A percentile compares a stretch with the other conserved stretches of the same genome.
Evolutionary conservation across 2,329 filamentous ascomycete genomes (phyloP).

Genomic region (Phyllosticta citribraziliensis): DNA sequence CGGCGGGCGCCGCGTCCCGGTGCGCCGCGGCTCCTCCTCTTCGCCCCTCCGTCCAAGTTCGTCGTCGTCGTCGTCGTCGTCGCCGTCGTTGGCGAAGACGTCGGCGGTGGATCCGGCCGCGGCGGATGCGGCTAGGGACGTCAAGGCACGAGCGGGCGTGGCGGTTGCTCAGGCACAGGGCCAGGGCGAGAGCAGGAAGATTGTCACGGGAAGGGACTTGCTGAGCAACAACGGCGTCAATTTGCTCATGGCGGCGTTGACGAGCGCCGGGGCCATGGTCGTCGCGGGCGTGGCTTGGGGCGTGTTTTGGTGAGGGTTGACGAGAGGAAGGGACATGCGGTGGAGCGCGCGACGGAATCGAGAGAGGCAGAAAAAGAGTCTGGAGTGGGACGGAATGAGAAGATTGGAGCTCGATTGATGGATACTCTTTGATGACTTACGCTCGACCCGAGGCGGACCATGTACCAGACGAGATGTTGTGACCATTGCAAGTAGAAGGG

Average conservation of each 20-base stretch:
- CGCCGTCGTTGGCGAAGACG: conserved; percentile 11
- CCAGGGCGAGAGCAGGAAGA: conserved; percentile 40
- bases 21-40: conserved; percentile 19
- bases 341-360: too few relatives aligned
- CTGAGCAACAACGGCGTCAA: conserved; percentile 97
- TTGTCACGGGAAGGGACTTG: conserved; percentile 59
- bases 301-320: not conserved
- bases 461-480: too few relatives aligned
- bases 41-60: not conserved
- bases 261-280: conserved; percentile 73
- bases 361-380: too few relatives aligned
- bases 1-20: conserved; percentile 53
- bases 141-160: conserved; percentile 18
- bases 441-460: too few relatives aligned
- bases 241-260: conserved; percentile 73
- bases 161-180: conserved; percentile 9
- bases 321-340: too few relatives aligned
- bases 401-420: too few relatives aligned
- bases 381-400: too few relatives aligned
- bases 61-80: not conserved
- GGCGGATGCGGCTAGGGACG: conserved; percentile 22
- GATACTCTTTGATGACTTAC: too few relatives aligned
- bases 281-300: conserved; percentile 22
- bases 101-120: conserved; percentile 17
- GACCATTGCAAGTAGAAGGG: too few relatives aligned